Evolutionary conservation across 2,329 filamentous ascomycete species (phyloP), one percentile per base, ranked within the genome.

Genomic region (Trichoderma gracile): DNA sequence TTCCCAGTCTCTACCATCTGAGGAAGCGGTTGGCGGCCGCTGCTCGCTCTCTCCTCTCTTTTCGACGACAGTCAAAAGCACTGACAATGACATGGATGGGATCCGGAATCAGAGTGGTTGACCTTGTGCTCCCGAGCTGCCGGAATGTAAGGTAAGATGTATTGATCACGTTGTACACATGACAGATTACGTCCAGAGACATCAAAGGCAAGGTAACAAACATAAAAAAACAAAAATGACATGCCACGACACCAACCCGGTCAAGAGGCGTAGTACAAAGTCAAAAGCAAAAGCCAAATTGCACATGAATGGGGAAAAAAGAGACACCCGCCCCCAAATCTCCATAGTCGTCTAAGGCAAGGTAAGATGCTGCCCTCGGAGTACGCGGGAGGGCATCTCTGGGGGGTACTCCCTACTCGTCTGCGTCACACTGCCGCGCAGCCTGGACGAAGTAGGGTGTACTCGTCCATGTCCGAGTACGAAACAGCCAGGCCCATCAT

Each of bases 401-500:
- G 50, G 27, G 33, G 10, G 10, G 60, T 63, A 63, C 60, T 43
- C 43, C 60, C 42, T 63, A 63, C 60, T 56, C 60, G 43, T 47
- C 45, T 46, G 60, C 52, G 58, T 62, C 58, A 62, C 54, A 62
- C 58, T 46, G 49, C 49, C 40, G 42, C 49, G 58, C 58, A 30
- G 58, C 49, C 49, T 53, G 38, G 19, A 33, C 58, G 23, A 62
- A 62, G 58, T 62, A 62, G 58, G 58, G 49, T 45, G 47, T 62
- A 62, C n/a, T n/a, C n/a, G n/a, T n/a, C n/a, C 58, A 33, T 33
- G 49, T 49, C 19, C 50, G 33, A 38, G 33, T 38, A 38, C 33
- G 33, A 12, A 12, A 45, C 30, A 21, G 60, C 52, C 23, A 43
- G 46, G 47, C 46, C 57, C 46, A 33, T 19, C 55, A 50, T 50